Evolutionary conservation across 2,329 filamentous ascomycete species (phyloP).

Genomic region (Stemphylium vesicarium): DNA sequence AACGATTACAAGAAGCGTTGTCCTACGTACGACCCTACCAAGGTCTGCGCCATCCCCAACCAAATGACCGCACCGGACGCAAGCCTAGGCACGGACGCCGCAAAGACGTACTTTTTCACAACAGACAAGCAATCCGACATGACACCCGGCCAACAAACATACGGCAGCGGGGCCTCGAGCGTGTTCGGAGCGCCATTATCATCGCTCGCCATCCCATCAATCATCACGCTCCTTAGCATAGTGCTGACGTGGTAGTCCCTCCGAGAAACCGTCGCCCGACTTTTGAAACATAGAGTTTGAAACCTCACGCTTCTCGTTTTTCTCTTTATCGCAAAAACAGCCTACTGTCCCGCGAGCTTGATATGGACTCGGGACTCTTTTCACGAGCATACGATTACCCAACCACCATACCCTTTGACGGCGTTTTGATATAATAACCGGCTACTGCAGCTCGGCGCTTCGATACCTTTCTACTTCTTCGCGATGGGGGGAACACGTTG

Average conservation of each 20-base stretch:
- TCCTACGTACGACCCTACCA: conserved; percentile 32
- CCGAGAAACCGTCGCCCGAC: background rate
- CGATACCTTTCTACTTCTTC: background rate
- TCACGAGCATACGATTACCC: conserved; percentile 5
- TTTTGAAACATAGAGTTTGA: background rate
- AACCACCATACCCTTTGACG: background rate
- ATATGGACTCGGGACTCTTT: conserved; percentile 1
- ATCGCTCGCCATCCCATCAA: conserved; percentile 30
- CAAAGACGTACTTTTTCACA: conserved; percentile 48
- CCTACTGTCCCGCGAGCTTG: background rate
- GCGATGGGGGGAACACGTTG: background rate
- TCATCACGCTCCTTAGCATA: conserved; percentile 38
- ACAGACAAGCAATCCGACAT: conserved; percentile 26
- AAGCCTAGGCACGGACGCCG: conserved; percentile 29
- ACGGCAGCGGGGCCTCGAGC: conserved; percentile 23
- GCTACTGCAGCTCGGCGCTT: background rate
- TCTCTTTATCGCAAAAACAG: background rate
- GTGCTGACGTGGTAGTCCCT: conserved; percentile 28
- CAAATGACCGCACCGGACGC: conserved; percentile 41
- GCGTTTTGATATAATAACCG: conserved; percentile 3
- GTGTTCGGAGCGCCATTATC: conserved; percentile 23
- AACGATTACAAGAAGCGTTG: conserved; percentile 43
- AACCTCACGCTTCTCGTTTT: background rate
- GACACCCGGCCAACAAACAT: conserved; percentile 40
- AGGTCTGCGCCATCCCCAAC: conserved; percentile 44